Evolutionary conservation across 192 early-diverging fungal genomes (phyloP).

Genomic region (Obelidium mucronatum): DNA sequence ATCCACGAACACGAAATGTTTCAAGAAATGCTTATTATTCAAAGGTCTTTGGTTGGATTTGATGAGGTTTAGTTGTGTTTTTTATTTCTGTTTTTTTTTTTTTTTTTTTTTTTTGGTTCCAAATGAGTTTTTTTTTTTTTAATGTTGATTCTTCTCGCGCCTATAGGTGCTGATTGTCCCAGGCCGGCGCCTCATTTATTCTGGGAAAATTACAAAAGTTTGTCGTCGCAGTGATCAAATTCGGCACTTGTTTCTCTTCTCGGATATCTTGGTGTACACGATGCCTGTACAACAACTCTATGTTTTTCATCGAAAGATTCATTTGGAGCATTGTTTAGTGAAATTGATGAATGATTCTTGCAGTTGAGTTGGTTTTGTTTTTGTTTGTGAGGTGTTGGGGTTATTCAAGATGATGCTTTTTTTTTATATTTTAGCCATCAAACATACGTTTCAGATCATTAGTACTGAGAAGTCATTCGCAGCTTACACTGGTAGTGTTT

Average conservation of each 20-base stretch:
- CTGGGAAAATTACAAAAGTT: constrained; percentile 68
- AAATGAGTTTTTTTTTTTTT: no score
- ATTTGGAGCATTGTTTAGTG: constrained; percentile 64
- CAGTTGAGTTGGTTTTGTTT: constrained; percentile 3
- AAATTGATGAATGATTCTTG: constrained; percentile 39
- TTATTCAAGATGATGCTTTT: not conserved
- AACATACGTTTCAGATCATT: constrained; percentile 79
- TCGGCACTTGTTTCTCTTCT: constrained; percentile 76
- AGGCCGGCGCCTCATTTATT: constrained; percentile 70
- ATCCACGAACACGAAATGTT: constrained; percentile 83
- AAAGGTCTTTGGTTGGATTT: constrained; percentile 68
- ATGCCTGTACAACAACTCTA: no score
- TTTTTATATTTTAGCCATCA: constrained; percentile 43
- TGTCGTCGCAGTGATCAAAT: constrained; percentile 77
- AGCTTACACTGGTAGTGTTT: constrained; percentile 66
- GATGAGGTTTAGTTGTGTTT: no score
- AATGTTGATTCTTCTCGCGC: no score
- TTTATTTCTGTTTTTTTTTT: no score
- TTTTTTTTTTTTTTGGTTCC: no score
- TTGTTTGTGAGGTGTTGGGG: not conserved
- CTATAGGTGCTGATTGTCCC: constrained; percentile 69
- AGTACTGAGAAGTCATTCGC: constrained; percentile 83
- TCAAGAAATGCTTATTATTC: constrained; percentile 72
- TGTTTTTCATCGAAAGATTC: constrained; percentile 78
- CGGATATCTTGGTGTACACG: constrained; percentile 81